Percentiles rank a stretch among this genome's conserved stretches.
phyloP scores from a whole-genome alignment of 176 grass and related monocot species.

The sorghum (Sorghum bicolor) region DNA sequence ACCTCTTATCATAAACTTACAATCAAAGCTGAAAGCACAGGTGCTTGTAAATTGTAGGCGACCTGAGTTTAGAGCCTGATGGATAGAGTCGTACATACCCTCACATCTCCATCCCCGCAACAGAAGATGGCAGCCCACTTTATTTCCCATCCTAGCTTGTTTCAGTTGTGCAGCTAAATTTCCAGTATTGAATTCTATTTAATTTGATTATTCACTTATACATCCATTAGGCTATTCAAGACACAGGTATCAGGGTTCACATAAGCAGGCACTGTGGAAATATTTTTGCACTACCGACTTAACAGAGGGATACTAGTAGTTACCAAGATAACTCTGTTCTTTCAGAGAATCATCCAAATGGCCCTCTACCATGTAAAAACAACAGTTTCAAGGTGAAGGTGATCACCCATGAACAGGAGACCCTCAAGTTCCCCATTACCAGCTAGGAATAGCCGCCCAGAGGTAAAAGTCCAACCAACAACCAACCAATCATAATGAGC shows the following conservation, averaged over 20 bases:
- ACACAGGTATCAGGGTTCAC: not conserved
- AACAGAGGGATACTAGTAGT: not conserved
- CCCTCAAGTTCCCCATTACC: not conserved
- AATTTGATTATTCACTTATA: conserved; percentile 1
- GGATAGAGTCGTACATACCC: not conserved
- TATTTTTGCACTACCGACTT: not conserved
- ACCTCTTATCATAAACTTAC: not conserved
- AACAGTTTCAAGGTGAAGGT: not conserved
- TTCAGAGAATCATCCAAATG: conserved; percentile 13
- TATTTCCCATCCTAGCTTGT: conserved; percentile 13
- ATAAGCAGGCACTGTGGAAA: not conserved
- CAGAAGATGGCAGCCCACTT: not conserved
- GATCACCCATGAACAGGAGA: conserved; percentile 1
- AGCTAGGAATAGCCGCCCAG: not conserved
- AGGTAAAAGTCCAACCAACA: not conserved
- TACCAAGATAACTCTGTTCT: not conserved
- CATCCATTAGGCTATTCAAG: not conserved
- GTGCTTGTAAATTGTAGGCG: not conserved
- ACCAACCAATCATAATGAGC: not conserved
- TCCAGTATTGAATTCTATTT: not conserved
- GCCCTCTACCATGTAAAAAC: not conserved
- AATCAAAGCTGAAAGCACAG: not conserved
- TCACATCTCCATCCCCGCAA: not conserved
- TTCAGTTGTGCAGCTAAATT: conserved; percentile 2
- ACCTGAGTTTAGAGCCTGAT: not conserved